These are phyloP conservation scores for Fonsecaea monophora DNA, from an alignment of 2,329 filamentous ascomycete genomes.

Conservation along the genomic window DNA sequence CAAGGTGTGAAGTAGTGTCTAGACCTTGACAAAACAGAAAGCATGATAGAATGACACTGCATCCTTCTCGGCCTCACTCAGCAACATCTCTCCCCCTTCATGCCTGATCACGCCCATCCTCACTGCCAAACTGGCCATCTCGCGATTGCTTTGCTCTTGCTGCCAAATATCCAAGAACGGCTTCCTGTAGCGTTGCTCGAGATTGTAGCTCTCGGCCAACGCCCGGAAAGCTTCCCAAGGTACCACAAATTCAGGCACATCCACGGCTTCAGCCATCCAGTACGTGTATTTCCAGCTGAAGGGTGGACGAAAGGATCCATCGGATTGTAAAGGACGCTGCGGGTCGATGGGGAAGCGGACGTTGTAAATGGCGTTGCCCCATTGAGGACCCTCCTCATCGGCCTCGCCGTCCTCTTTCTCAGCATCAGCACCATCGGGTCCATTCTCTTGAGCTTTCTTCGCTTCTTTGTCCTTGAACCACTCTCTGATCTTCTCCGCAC, in stretches of 20 bases:
- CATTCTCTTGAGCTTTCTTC: conserved; percentile 45
- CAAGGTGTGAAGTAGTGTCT: conserved; percentile 33
- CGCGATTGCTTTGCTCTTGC: conserved; percentile 82
- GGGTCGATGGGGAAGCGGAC: conserved; percentile 75
- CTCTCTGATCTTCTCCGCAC: conserved; percentile 76
- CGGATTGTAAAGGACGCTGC: conserved; percentile 70
- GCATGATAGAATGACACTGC: conserved; percentile 86
- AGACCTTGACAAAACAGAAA: conserved; percentile 97
- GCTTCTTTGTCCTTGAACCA: conserved; percentile 69
- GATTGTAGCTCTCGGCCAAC: conserved; percentile 93
- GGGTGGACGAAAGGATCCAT: conserved; percentile 90
- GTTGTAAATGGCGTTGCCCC: conserved; percentile 92
- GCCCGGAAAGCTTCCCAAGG: conserved; percentile 98
- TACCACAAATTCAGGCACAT: conserved; percentile 96
- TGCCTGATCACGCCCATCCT: conserved; percentile 91
- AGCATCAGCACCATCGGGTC: conserved; percentile 22
- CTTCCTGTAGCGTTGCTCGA: conserved; percentile 93
- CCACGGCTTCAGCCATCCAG: conserved; percentile 93
- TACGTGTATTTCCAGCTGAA: conserved; percentile 99
- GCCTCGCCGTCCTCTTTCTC: conserved; percentile 50
- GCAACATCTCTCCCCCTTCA: conserved; percentile 68
- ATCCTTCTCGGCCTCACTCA: conserved; percentile 88
- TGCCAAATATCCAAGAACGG: conserved; percentile 91
- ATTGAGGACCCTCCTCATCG: conserved; percentile 73
- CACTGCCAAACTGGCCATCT: conserved; percentile 84